A percentile compares a stretch with the other conserved stretches of the same genome.
Conservation (phyloP, 805 yeast species). For the Wilhelminamyces savonicus region DNA sequence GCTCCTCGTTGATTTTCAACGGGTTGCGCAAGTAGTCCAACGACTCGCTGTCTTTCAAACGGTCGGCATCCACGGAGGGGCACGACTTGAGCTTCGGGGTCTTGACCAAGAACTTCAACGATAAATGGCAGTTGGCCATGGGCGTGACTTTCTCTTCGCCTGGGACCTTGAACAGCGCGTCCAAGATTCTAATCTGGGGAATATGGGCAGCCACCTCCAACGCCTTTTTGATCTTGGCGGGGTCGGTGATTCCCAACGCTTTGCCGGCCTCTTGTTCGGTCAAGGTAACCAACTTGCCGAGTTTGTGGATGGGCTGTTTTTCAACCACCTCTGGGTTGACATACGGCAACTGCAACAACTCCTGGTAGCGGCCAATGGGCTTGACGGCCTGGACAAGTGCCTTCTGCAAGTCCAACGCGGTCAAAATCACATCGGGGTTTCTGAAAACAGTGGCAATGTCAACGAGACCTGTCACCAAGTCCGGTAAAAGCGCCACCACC, state of each 20-base stretch:
- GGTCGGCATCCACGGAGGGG: constrained; percentile 37
- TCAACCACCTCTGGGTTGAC: constrained; percentile 46
- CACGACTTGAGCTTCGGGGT: constrained; percentile 64
- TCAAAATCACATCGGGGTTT: constrained; percentile 55
- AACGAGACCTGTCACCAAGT: constrained; percentile 61
- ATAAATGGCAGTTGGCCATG: constrained; percentile 62
- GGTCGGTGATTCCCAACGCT: constrained; percentile 49
- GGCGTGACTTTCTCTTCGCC: constrained; percentile 73
- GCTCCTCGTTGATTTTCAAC: constrained; percentile 52
- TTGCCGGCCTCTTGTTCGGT: constrained; percentile 49
- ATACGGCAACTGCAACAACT: constrained; percentile 76
- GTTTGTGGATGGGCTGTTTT: constrained; percentile 43
- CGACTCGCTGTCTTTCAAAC: constrained; percentile 51
- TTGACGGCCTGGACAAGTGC: constrained; percentile 71
- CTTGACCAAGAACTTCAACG: constrained; percentile 66
- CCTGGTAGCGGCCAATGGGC: constrained; percentile 46
- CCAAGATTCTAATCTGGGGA: constrained; percentile 63
- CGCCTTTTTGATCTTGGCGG: constrained; percentile 40
- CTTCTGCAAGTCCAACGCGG: constrained; percentile 62
- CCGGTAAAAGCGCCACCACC: constrained; percentile 58
- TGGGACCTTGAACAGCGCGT: constrained; percentile 75
- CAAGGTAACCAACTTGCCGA: constrained; percentile 64
- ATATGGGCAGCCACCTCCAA: constrained; percentile 54
- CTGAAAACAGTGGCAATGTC: constrained; percentile 82
- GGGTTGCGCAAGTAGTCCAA: constrained; percentile 72